phyloP scores from a whole-genome alignment of 2,329 filamentous ascomycete genomes.

The Harringtonia lauricola region DNA sequence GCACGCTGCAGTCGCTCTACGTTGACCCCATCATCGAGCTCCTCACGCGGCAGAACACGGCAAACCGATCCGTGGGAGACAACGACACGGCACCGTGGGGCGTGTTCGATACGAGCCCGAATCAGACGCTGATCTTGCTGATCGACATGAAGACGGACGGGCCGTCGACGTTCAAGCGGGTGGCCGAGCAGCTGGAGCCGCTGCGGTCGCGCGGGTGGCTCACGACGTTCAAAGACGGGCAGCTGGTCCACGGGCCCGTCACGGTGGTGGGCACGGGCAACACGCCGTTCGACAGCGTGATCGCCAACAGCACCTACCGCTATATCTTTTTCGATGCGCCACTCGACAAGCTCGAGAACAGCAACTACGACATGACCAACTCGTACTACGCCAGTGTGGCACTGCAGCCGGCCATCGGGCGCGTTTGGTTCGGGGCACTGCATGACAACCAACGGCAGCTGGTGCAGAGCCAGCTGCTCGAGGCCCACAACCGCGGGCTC shows the following conservation, averaged over 20 bases:
- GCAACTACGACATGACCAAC: slow-evolving; percentile 38
- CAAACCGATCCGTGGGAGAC: slow-evolving; percentile 27
- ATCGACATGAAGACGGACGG: slow-evolving; percentile 58
- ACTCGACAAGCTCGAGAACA: slow-evolving; percentile 27
- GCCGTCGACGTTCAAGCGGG: slow-evolving; percentile 36
- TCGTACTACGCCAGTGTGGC: slow-evolving; percentile 56
- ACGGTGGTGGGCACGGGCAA: slow-evolving; percentile 61
- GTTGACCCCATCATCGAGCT: slow-evolving; percentile 51
- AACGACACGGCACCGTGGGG: slow-evolving; percentile 29
- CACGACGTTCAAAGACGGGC: slow-evolving; percentile 37
- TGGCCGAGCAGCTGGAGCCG: slow-evolving; percentile 44
- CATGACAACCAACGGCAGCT: slow-evolving; percentile 29
- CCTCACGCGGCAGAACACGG: slow-evolving; percentile 35
- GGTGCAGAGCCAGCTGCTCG: slow-evolving; percentile 32
- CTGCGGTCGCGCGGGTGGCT: slow-evolving; percentile 49
- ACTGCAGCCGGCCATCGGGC: slow-evolving; percentile 42
- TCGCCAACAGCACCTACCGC: slow-evolving; percentile 39
- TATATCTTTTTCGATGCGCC: slow-evolving; percentile 60
- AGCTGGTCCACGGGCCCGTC: slow-evolving; percentile 42
- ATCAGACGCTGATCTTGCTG: slow-evolving; percentile 48
- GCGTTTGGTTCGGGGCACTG: slow-evolving; percentile 33
- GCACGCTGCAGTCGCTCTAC: slow-evolving; percentile 53
- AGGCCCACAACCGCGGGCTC: slow-evolving; percentile 45
- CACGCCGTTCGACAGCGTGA: slow-evolving; percentile 44
- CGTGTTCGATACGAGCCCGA: slow-evolving; percentile 42